Evolutionary conservation across 148 eudicot genomes (phyloP), one percentile per base, ranked within the genome.

Genomic region (Silene latifolia): DNA sequence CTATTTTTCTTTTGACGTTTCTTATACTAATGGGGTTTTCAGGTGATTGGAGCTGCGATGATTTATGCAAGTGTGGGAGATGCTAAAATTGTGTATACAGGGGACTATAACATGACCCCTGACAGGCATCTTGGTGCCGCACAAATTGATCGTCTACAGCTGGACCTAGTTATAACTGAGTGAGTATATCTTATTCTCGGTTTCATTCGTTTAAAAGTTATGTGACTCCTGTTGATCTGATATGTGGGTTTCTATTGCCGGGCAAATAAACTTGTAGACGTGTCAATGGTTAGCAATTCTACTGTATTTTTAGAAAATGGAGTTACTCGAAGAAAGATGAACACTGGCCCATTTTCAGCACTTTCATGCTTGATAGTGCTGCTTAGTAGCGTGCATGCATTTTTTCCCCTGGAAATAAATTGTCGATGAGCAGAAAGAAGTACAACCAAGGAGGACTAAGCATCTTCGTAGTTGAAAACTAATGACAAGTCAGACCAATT

Each of bases 11-110:
- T 72, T 70, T 3, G 46, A 64, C 20, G 20, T 63, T 70, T 9
- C 32, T 78, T 78, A 65, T 18, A 71, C 63, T 72, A 39, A 44
- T 72, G 19, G n/a, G 64, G 25, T 74, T 65, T 20, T 18, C 70
- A 93, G 98, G 97, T 93, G 57, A 81, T 93, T 77, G 98, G 97
- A 84, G 98, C 98, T 80, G 98, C 97, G 77, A 89, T 93, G 98
- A 82, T 93, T 76, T 93, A 91, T 85, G 98, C 91, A 27, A 93
- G 82, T 77, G 98, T 89, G 51, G 95, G 93, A 75, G 97, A 91
- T 83, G 65, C 83, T 81, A 88, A 92, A 48, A 79, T 91, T 44
- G 90, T 94, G 56, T 94, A 94, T 73, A 91, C 98, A 20, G 98
- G 97, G 63, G 98, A 91, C 82, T 94, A 94, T 71, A 94, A 94